Conservation (phyloP, 768 basidiomycete genomes). For the Trametes cingulata region DNA sequence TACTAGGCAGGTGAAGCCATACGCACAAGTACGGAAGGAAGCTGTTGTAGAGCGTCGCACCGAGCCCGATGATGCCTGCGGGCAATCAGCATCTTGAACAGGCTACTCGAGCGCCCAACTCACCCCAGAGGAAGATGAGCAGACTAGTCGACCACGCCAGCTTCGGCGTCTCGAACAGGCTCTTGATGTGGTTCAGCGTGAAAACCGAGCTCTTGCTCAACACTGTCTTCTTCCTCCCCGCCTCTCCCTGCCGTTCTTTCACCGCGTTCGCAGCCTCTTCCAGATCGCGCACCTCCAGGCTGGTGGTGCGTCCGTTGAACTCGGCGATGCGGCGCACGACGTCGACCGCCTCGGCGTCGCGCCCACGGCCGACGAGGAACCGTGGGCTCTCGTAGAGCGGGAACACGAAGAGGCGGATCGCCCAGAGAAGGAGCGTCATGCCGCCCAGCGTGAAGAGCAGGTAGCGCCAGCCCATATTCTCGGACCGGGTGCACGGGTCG, state of each 20-base stretch:
- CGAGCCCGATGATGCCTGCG: slow-evolving; percentile 37
- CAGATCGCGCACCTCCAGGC: slow-evolving; percentile 48
- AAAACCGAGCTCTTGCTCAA: slow-evolving; percentile 46
- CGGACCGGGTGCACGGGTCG: slow-evolving; percentile 40
- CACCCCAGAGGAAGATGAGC: slow-evolving; percentile 49
- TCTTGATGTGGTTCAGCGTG: slow-evolving; percentile 47
- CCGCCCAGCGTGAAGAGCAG: slow-evolving; percentile 55
- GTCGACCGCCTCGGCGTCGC: slow-evolving; percentile 51
- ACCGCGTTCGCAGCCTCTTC: slow-evolving; percentile 33
- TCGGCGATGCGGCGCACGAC: slow-evolving; percentile 50
- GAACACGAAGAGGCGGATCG: slow-evolving; percentile 53
- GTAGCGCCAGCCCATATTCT: slow-evolving; percentile 70
- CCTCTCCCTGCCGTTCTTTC: slow-evolving; percentile 12
- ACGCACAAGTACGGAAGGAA: slow-evolving; percentile 39
- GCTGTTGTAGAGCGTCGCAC: slow-evolving; percentile 39
- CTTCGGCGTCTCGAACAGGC: slow-evolving; percentile 62
- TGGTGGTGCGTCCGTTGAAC: slow-evolving; percentile 47
- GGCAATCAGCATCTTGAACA: too few species aligned
- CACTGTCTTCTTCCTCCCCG: slow-evolving; percentile 15
- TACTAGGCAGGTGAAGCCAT: too few species aligned
- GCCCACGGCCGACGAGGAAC: slow-evolving; percentile 55
- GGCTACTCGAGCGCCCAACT: too few species aligned
- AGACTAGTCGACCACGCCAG: slow-evolving; percentile 67
- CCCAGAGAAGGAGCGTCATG: slow-evolving; percentile 54
- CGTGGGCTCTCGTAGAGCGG: slow-evolving; percentile 57